These are phyloP conservation scores for Thermoascus crustaceus DNA, from an alignment of 2,329 filamentous ascomycete species.

Conservation along the genomic window DNA sequence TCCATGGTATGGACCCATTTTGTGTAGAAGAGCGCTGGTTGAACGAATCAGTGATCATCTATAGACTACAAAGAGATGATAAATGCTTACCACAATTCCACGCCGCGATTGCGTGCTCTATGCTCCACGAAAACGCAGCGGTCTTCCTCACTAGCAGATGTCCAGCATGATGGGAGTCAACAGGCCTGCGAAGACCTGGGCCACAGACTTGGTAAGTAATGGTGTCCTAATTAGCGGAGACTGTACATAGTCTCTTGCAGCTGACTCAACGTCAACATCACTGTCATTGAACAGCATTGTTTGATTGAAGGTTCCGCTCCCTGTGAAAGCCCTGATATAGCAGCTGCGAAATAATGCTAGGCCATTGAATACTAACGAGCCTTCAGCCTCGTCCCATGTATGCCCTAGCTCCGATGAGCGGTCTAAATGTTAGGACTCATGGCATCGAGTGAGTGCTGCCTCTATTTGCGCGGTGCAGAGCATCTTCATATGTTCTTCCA, in stretches of 20 bases:
- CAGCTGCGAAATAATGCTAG: constrained; percentile 25
- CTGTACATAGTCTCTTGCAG: constrained; percentile 17
- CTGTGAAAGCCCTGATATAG: constrained; percentile 22
- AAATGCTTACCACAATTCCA: constrained; percentile 22
- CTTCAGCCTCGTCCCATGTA: constrained; percentile 12
- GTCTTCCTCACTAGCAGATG: constrained; percentile 23
- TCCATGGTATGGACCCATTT: constrained; percentile 27
- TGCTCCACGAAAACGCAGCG: constrained; percentile 23
- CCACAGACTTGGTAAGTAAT: constrained; percentile 20
- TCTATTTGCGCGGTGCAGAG: constrained; percentile 17
- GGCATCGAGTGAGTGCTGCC: constrained; percentile 20
- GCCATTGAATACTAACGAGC: constrained; percentile 27
- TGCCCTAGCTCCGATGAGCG: not conserved
- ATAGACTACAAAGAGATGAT: not conserved
- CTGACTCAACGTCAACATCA: constrained; percentile 15
- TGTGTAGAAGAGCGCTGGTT: constrained; percentile 20
- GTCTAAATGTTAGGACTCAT: constrained; percentile 11
- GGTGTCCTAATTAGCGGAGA: constrained; percentile 16
- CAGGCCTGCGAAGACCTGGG: constrained; percentile 21
- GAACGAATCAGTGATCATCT: constrained; percentile 3
- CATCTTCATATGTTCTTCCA: constrained; percentile 12
- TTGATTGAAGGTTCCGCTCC: constrained; percentile 20
- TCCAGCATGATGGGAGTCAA: constrained; percentile 20
- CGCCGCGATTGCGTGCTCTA: constrained; percentile 26
- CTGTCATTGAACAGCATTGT: constrained; percentile 21